These are phyloP conservation scores for Cystobasidiopsis lactophilus DNA, from an alignment of 768 basidiomycete species.

Conservation along the genomic window DNA sequence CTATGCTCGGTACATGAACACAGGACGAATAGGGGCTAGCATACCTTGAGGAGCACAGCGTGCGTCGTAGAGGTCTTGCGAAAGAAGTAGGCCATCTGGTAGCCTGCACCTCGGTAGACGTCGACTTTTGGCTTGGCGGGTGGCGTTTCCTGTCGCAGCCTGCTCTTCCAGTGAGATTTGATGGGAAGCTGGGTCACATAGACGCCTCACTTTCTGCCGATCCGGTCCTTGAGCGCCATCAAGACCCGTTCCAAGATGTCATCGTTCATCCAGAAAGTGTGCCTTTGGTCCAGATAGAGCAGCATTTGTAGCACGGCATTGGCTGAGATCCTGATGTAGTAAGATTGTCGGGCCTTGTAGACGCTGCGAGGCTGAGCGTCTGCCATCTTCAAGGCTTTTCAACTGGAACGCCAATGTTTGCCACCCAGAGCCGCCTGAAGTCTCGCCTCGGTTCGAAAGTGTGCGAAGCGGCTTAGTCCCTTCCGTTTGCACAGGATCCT, in stretches of 20 bases:
- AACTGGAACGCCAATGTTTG: no score
- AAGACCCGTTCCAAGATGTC: conserved; percentile 16
- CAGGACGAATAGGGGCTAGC: background rate
- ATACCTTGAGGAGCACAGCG: conserved; percentile 19
- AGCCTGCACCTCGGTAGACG: conserved; percentile 13
- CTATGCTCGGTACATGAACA: background rate
- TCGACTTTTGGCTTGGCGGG: conserved; percentile 16
- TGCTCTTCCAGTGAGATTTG: no score
- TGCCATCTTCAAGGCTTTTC: background rate
- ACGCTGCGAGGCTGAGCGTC: background rate
- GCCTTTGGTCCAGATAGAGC: conserved; percentile 17
- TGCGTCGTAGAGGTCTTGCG: conserved; percentile 14
- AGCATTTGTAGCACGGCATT: conserved; percentile 15
- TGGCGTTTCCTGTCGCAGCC: background rate
- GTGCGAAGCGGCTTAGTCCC: no score
- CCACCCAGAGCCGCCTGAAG: no score
- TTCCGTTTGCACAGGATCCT: no score
- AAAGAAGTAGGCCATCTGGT: conserved; percentile 20
- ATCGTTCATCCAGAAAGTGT: conserved; percentile 6
- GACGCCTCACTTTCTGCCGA: conserved; percentile 13
- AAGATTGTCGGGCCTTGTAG: conserved; percentile 10
- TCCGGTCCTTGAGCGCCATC: conserved; percentile 14
- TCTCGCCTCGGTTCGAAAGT: no score
- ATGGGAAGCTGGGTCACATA: no score
- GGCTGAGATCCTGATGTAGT: conserved; percentile 16